These are phyloP conservation scores for Thraustochytrium striatum DNA, from an alignment of 352 stramenopile species.

Conservation along the genomic window DNA sequence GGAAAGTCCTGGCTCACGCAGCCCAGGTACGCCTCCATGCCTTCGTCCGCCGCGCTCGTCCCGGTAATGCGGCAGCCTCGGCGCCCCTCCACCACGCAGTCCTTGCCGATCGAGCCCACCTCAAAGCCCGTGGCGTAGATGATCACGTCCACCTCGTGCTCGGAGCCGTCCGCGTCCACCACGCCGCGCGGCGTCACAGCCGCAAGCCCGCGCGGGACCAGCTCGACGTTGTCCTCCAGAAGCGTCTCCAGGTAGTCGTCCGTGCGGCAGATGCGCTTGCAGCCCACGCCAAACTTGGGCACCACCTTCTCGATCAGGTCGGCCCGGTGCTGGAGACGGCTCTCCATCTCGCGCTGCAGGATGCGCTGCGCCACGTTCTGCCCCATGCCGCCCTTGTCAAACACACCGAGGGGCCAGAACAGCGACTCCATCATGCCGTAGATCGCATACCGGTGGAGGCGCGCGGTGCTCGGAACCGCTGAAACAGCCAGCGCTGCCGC, in stretches of 20 bases:
- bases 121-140: constrained; percentile 48
- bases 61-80: background rate
- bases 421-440: constrained; percentile 30
- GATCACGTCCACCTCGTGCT: constrained; percentile 48
- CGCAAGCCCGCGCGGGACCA: background rate
- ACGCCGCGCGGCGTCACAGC: constrained; percentile 12
- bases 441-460: constrained; percentile 7
- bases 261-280: constrained; percentile 48
- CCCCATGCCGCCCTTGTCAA: constrained; percentile 27
- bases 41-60: background rate
- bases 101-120: constrained; percentile 24
- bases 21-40: constrained; percentile 30
- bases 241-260: constrained; percentile 43
- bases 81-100: background rate
- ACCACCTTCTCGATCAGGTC: constrained; percentile 47
- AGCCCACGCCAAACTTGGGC: constrained; percentile 48
- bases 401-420: constrained; percentile 45
- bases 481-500: constrained; percentile 2
- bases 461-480: background rate
- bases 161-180: constrained; percentile 31
- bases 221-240: constrained; percentile 22
- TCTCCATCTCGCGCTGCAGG: background rate
- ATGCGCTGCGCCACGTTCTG: constrained; percentile 19
- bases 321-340: background rate
- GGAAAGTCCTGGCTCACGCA: background rate